Evolutionary conservation across 208 protist genomes (phyloP).

Genomic region (Leishmania lainsoni): DNA sequence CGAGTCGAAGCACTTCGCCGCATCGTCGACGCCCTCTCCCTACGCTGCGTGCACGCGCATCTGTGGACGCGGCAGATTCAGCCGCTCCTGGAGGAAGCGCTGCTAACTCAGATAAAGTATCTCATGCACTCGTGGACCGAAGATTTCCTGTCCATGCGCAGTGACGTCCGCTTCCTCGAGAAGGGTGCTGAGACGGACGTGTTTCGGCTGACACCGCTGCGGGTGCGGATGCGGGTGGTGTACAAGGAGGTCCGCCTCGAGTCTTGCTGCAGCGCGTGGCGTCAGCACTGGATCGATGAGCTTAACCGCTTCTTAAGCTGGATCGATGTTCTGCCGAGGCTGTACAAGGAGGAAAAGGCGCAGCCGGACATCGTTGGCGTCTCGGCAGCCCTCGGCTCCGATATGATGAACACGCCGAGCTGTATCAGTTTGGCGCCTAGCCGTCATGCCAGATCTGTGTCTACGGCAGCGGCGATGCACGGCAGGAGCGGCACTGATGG

Average conservation of each 20-base stretch:
- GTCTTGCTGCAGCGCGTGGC: constrained; percentile 57
- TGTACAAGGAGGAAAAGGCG: constrained; percentile 60
- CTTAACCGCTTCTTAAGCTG: constrained; percentile 78
- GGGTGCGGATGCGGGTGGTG: constrained; percentile 80
- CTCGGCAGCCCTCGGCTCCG: constrained; percentile 7
- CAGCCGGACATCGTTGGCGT: constrained; percentile 20
- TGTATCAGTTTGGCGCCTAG: constrained; percentile 8
- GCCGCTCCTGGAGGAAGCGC: constrained; percentile 71
- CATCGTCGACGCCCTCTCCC: constrained; percentile 54
- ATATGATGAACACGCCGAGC: constrained; percentile 12
- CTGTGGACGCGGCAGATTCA: constrained; percentile 76
- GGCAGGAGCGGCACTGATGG: background rate
- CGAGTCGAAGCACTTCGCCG: constrained; percentile 60
- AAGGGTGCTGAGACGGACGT: constrained; percentile 62
- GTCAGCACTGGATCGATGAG: constrained; percentile 79
- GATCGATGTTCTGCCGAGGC: constrained; percentile 67
- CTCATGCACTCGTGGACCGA: constrained; percentile 77
- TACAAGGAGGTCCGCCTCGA: constrained; percentile 81
- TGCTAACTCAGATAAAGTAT: constrained; percentile 67
- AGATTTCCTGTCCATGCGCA: constrained; percentile 84
- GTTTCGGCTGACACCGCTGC: constrained; percentile 81
- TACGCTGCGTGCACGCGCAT: constrained; percentile 60
- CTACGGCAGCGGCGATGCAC: background rate
- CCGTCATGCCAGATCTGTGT: constrained; percentile 5
- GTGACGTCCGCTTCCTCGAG: constrained; percentile 68